phyloP scores from a whole-genome alignment of 176 grass and related monocot species.

The Carex cristatella region DNA sequence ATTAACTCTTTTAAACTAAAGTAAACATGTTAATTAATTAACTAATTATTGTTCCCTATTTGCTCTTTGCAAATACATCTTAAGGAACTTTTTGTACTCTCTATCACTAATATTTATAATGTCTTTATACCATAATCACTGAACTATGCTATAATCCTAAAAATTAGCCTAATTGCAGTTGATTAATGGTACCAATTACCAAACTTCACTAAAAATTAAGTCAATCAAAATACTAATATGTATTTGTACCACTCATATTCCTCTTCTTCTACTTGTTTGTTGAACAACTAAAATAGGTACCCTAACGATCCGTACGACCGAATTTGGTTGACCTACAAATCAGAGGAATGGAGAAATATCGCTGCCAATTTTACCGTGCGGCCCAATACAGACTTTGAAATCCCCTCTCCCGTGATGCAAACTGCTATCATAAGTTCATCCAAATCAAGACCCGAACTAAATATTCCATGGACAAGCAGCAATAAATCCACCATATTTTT shows the following conservation, averaged over 20 bases:
- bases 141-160: too few species aligned
- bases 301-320: conserved; percentile 39
- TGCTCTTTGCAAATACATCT: too few species aligned
- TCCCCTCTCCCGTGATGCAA: conserved; percentile 27
- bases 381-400: not conserved
- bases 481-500: not conserved
- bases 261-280: not conserved
- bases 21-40: too few species aligned
- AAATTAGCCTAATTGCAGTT: too few species aligned
- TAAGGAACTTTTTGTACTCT: too few species aligned
- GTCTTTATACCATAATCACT: too few species aligned
- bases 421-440: not conserved
- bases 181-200: too few species aligned
- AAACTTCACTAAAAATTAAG: too few species aligned
- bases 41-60: too few species aligned
- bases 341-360: not conserved
- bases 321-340: conserved; percentile 13
- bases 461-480: not conserved
- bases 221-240: too few species aligned
- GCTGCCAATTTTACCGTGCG: not conserved
- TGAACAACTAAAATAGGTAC: conserved; percentile 30
- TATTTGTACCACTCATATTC: not conserved
- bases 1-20: too few species aligned
- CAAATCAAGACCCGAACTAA: not conserved
- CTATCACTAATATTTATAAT: too few species aligned